A percentile compares a stretch with the other conserved stretches of the same genome.
Conservation (phyloP, 768 basidiomycete species). For the Gloeopeniophorella convolvens region DNA sequence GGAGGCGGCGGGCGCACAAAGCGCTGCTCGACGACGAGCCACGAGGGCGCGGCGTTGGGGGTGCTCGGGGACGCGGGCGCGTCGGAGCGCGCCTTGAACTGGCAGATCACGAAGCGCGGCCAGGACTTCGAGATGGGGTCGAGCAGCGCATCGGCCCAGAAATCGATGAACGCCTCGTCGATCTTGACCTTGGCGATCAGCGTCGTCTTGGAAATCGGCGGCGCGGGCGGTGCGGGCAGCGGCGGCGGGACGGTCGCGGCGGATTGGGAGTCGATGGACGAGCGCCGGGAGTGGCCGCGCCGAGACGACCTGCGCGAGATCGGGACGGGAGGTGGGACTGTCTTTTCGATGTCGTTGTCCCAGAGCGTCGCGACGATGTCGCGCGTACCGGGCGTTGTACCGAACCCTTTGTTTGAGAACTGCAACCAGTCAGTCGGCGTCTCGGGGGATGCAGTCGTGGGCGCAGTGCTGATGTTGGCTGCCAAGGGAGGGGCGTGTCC, state of each 20-base stretch:
- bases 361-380: slow-evolving; percentile 53
- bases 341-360: slow-evolving; percentile 54
- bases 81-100: slow-evolving; percentile 40
- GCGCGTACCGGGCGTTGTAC: slow-evolving; percentile 32
- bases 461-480: slow-evolving; percentile 28
- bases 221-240: not conserved
- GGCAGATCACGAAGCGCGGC: slow-evolving; percentile 68
- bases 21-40: slow-evolving; percentile 65
- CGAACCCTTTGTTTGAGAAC: slow-evolving; percentile 61
- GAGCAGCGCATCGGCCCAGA: slow-evolving; percentile 69
- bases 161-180: slow-evolving; percentile 80
- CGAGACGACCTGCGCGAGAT: slow-evolving; percentile 31
- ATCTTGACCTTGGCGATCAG: slow-evolving; percentile 46
- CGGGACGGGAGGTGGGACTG: slow-evolving; percentile 29
- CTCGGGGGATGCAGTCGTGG: slow-evolving; percentile 26
- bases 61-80: slow-evolving; percentile 23
- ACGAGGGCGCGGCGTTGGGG: slow-evolving; percentile 43
- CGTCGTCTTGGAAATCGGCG: slow-evolving; percentile 31
- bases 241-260: slow-evolving; percentile 2
- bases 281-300: slow-evolving; percentile 18
- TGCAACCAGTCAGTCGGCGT: slow-evolving; percentile 53
- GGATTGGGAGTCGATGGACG: slow-evolving; percentile 24
- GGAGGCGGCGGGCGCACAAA: slow-evolving; percentile 37
- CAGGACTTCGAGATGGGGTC: slow-evolving; percentile 60
- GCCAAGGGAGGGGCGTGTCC: slow-evolving; percentile 14